Evolutionary conservation across 345 rosid genomes (phyloP).

Genomic region (Camelina neglecta): DNA sequence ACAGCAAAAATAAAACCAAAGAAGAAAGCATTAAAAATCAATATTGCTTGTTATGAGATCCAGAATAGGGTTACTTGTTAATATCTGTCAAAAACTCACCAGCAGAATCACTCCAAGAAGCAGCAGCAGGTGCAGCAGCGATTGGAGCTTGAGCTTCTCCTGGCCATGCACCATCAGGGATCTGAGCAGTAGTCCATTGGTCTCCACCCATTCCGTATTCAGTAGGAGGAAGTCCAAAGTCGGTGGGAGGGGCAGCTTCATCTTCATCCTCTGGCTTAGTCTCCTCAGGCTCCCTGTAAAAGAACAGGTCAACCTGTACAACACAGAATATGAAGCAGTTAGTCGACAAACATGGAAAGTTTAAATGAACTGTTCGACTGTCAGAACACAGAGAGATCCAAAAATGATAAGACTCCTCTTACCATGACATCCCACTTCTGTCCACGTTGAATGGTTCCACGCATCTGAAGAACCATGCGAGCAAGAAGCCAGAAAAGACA

Average conservation of each 20-base stretch:
- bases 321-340: background rate
- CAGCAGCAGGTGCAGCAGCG: conserved; percentile 59
- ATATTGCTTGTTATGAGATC: background rate
- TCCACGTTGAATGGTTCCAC: conserved; percentile 79
- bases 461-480: conserved; percentile 97
- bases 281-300: conserved; percentile 85
- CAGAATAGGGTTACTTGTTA: background rate
- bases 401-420: conserved; percentile 13
- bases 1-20: conserved; percentile 13
- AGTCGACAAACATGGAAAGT: background rate
- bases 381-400: background rate
- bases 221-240: conserved; percentile 45
- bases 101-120: conserved; percentile 51
- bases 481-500: conserved; percentile 96
- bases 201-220: conserved; percentile 58
- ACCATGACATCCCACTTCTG: conserved; percentile 91
- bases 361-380: background rate
- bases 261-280: conserved; percentile 67
- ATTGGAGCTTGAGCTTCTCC: conserved; percentile 63
- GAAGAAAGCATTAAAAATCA: background rate
- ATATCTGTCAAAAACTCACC: conserved; percentile 28
- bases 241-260: conserved; percentile 46
- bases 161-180: conserved; percentile 66
- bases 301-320: conserved; percentile 72
- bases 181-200: conserved; percentile 58